phyloP scores from a whole-genome alignment of 1,284 basidiomycete genomes.

The Microbotryomycetes sp. region DNA sequence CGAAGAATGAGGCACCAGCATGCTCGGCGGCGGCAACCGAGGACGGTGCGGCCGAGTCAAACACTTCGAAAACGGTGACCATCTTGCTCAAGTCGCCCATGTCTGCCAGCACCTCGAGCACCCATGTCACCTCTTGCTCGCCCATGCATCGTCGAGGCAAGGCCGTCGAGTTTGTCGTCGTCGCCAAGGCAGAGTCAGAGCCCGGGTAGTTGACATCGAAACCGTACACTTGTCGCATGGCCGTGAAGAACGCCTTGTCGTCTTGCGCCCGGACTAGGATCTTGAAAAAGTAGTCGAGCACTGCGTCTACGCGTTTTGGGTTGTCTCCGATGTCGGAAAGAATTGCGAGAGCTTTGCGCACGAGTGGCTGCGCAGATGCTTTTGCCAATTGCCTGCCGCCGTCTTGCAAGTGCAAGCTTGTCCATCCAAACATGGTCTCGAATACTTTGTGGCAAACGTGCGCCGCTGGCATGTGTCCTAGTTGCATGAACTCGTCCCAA shows the following conservation, averaged over 20 bases:
- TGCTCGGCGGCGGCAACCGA: background rate
- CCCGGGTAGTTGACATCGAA: conserved; percentile 26
- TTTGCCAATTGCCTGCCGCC: conserved; percentile 12
- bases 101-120: conserved; percentile 14
- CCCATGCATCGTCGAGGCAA: conserved; percentile 5
- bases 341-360: conserved; percentile 13
- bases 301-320: background rate
- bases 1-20: conserved; percentile 23
- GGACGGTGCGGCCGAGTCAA: conserved; percentile 8
- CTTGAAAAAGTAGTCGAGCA: conserved; percentile 14
- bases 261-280: conserved; percentile 17
- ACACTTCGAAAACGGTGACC: conserved; percentile 26
- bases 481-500: conserved; percentile 23
- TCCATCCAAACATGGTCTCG: conserved; percentile 21
- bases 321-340: conserved; percentile 5
- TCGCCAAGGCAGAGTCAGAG: conserved; percentile 1
- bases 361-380: conserved; percentile 17
- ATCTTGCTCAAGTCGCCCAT: conserved; percentile 17
- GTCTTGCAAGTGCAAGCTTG: conserved; percentile 16
- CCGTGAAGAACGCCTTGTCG: conserved; percentile 5
- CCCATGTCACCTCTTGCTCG: conserved; percentile 15
- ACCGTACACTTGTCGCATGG: conserved; percentile 22
- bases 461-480: background rate
- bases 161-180: background rate
- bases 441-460: background rate